Conservation (phyloP, 2,329 filamentous ascomycete species). For the Thermomyces lanuginosus region DNA sequence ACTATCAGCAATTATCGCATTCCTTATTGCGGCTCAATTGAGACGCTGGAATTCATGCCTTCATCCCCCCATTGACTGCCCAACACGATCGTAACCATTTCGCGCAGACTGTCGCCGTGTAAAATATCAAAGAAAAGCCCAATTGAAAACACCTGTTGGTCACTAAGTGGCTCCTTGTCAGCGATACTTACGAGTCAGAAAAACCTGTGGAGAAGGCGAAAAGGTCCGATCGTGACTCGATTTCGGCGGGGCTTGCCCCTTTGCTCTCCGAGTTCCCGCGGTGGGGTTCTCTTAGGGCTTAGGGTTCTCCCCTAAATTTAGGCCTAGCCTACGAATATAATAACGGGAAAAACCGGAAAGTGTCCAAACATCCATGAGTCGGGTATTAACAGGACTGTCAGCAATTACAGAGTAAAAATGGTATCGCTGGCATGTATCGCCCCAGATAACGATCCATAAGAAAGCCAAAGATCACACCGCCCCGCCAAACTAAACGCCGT, state of each 20-base stretch:
- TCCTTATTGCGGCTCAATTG: too few species aligned
- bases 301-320: too few species aligned
- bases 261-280: too few species aligned
- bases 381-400: background rate
- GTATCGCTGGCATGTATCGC: background rate
- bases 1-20: too few species aligned
- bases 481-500: background rate
- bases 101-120: slow-evolving; percentile 9
- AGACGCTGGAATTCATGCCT: slow-evolving; percentile 22
- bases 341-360: too few species aligned
- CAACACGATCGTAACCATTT: slow-evolving; percentile 27
- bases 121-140: background rate
- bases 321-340: too few species aligned
- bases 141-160: too few species aligned
- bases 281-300: background rate
- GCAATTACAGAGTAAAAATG: background rate
- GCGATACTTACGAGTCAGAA: background rate
- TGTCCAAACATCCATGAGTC: slow-evolving; percentile 1
- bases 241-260: too few species aligned
- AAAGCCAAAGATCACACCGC: background rate
- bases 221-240: background rate
- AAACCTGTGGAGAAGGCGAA: background rate
- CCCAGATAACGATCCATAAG: too few species aligned
- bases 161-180: background rate
- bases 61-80: slow-evolving; percentile 35